phyloP scores from a whole-genome alignment of 495 filamentous ascomycete genomes.

The Gamarada debralockiae region DNA sequence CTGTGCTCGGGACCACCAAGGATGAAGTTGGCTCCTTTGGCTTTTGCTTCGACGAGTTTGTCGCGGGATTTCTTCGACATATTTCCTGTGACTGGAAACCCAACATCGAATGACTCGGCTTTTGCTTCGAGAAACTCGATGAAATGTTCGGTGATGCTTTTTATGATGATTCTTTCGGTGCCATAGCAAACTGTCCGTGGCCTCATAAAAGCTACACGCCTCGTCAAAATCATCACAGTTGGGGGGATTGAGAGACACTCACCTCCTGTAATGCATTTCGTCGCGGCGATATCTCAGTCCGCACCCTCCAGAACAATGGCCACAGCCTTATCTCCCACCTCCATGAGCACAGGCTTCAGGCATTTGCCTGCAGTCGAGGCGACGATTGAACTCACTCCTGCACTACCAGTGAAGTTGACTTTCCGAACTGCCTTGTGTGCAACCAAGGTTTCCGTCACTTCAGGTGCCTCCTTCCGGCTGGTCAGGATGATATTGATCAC shows the following conservation, averaged over 20 bases:
- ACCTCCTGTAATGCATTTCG: too few relatives aligned
- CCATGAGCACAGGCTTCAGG: slow-evolving; percentile 62
- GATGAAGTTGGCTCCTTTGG: slow-evolving; percentile 48
- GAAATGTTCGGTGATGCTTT: slow-evolving; percentile 61
- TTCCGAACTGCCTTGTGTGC: slow-evolving; percentile 49
- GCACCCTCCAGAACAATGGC: slow-evolving; percentile 61
- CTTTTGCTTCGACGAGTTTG: too few relatives aligned
- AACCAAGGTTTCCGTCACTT: slow-evolving; percentile 52
- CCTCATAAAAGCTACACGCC: too few relatives aligned
- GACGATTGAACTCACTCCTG: slow-evolving; percentile 51
- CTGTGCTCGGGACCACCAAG: slow-evolving; percentile 26
- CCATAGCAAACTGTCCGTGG: slow-evolving; percentile 84
- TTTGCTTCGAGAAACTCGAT: slow-evolving; percentile 24
- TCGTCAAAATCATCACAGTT: too few relatives aligned
- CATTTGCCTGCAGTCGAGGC: slow-evolving; percentile 37
- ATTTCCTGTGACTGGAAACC: too few relatives aligned
- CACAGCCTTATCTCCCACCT: slow-evolving; percentile 62
- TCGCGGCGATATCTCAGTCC: slow-evolving; percentile 51
- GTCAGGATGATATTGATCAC: slow-evolving; percentile 53
- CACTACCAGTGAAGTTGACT: slow-evolving; percentile 62
- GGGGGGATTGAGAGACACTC: too few relatives aligned
- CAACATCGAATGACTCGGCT: slow-evolving; percentile 35
- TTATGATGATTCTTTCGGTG: slow-evolving; percentile 76
- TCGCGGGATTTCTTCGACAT: too few relatives aligned
- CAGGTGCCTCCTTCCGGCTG: slow-evolving; percentile 43